These are phyloP conservation scores for Venturia pyrina DNA, from an alignment of 2,329 filamentous ascomycete species.

Conservation along the genomic window DNA sequence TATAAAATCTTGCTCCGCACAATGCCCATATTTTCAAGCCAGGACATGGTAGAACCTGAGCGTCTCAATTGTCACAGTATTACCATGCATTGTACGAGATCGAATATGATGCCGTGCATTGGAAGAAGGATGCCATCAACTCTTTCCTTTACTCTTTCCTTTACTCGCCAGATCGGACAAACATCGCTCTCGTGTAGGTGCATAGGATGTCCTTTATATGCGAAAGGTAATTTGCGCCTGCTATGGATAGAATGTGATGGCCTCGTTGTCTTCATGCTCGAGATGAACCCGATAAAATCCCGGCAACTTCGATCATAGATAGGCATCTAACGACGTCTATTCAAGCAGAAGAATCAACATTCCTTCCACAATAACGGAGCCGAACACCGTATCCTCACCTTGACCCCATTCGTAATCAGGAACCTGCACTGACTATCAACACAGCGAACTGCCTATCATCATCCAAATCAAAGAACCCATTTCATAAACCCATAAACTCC, in stretches of 20 bases:
- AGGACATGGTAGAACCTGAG: not conserved
- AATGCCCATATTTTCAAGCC: slow-evolving; percentile 42
- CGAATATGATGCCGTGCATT: slow-evolving; percentile 56
- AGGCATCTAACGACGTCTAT: too few species aligned
- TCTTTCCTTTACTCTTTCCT: too few species aligned
- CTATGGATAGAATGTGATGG: slow-evolving; percentile 7
- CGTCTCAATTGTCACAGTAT: not conserved
- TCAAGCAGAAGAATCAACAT: too few species aligned
- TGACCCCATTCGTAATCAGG: too few species aligned
- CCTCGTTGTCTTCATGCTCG: too few species aligned
- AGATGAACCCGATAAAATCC: too few species aligned
- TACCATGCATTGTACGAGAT: slow-evolving; percentile 62
- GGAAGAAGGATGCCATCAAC: slow-evolving; percentile 15
- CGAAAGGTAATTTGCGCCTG: slow-evolving; percentile 15
- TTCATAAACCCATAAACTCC: not conserved
- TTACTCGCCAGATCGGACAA: slow-evolving; percentile 16
- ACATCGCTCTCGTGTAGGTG: slow-evolving; percentile 18
- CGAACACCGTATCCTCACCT: too few species aligned
- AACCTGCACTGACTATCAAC: too few species aligned
- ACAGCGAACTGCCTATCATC: too few species aligned
- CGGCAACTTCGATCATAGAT: too few species aligned
- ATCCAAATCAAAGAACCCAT: not conserved
- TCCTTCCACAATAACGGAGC: too few species aligned
- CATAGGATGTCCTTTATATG: slow-evolving; percentile 20
- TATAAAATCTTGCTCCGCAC: slow-evolving; percentile 35